Conservation (phyloP, 768 basidiomycete species). For the Mycena belliarum region DNA sequence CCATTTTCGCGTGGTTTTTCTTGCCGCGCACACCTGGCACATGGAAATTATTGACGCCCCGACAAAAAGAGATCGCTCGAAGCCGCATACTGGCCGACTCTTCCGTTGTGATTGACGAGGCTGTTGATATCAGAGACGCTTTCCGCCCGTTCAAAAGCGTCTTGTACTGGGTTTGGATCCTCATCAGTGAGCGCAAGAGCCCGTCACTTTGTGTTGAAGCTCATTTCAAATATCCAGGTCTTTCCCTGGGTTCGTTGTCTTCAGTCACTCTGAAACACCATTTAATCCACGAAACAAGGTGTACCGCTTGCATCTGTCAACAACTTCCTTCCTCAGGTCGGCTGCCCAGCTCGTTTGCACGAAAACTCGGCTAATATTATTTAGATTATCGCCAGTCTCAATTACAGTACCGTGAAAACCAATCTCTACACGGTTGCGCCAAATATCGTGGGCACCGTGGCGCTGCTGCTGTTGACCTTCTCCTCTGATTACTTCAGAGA, state of each 20-base stretch:
- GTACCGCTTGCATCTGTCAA: slow-evolving; percentile 55
- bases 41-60: slow-evolving; percentile 38
- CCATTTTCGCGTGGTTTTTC: slow-evolving; percentile 48
- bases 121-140: slow-evolving; percentile 42
- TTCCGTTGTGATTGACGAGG: slow-evolving; percentile 43
- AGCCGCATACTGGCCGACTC: slow-evolving; percentile 48
- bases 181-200: slow-evolving; percentile 32
- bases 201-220: neutral
- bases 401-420: slow-evolving; percentile 41
- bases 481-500: slow-evolving; percentile 55
- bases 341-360: slow-evolving; percentile 29
- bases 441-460: slow-evolving; percentile 43
- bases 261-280: neutral
- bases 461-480: slow-evolving; percentile 46
- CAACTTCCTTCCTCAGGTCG: slow-evolving; percentile 50
- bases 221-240: slow-evolving; percentile 4
- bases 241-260: slow-evolving; percentile 13
- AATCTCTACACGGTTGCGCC: slow-evolving; percentile 57
- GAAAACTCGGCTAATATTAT: slow-evolving; percentile 33
- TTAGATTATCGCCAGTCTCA: slow-evolving; percentile 19
- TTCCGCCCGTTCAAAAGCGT: slow-evolving; percentile 45
- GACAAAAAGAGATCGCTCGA: slow-evolving; percentile 43
- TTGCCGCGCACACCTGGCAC: slow-evolving; percentile 44
- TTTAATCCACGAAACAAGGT: slow-evolving; percentile 22
- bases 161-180: slow-evolving; percentile 50